phyloP scores from a whole-genome alignment of 345 rosid species.

The Excoecaria cochinchinensis region DNA sequence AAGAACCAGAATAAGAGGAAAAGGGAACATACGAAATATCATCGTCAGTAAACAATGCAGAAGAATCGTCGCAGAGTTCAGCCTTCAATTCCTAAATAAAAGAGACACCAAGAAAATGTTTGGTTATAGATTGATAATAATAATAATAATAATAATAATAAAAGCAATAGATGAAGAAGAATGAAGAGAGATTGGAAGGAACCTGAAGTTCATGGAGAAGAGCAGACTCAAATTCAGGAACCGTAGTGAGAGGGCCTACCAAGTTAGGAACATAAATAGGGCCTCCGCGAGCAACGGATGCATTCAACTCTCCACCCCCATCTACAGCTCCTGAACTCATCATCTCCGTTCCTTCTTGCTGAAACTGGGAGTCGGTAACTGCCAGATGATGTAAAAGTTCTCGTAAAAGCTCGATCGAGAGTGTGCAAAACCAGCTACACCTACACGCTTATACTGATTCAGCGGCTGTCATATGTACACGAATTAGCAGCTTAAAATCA shows the following conservation, averaged over 20 bases:
- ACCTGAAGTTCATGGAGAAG: constrained; percentile 45
- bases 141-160: too few relatives aligned
- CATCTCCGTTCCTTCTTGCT: not conserved
- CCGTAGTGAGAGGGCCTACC: constrained; percentile 44
- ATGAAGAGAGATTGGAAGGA: not conserved
- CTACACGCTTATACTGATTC: too few relatives aligned
- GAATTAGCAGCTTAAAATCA: too few relatives aligned
- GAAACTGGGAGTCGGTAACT: too few relatives aligned
- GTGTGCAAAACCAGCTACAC: too few relatives aligned
- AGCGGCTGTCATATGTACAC: too few relatives aligned
- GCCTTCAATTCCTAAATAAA: constrained; percentile 34
- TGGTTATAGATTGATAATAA: too few relatives aligned
- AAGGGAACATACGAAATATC: constrained; percentile 43
- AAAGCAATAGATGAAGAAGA: not conserved
- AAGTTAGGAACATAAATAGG: constrained; percentile 48
- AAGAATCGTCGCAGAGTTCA: constrained; percentile 34
- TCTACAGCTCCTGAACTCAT: not conserved
- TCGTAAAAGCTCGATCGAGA: too few relatives aligned
- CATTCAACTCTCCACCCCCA: not conserved
- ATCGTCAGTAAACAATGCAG: constrained; percentile 2
- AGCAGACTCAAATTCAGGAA: constrained; percentile 41
- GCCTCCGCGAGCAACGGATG: constrained; percentile 48
- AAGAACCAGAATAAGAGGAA: not conserved
- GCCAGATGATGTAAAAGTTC: too few relatives aligned
- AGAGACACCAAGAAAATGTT: not conserved